Percentiles rank a stretch among this genome's conserved stretches.
Evolutionary conservation across 2,329 filamentous ascomycete genomes (phyloP).

Genomic region (Sclerotinia minor): DNA sequence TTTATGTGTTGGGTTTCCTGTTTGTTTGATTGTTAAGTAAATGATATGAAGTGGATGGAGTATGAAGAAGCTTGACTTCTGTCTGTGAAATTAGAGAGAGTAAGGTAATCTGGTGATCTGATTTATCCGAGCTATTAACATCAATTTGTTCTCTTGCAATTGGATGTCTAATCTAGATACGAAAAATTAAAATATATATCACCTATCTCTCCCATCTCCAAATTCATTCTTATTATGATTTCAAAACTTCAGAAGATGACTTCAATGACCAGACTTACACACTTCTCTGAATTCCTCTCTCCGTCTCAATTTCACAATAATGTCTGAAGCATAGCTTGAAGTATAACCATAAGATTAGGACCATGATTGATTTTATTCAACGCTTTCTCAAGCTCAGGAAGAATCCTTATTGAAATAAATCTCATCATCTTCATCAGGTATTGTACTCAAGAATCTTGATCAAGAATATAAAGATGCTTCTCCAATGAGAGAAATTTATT

Average conservation of each 20-base stretch:
- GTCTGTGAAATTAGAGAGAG: too few relatives aligned
- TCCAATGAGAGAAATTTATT: too few relatives aligned
- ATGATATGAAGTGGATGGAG: neutral
- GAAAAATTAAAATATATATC: neutral
- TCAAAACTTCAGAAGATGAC: neutral
- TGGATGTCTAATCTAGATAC: neutral
- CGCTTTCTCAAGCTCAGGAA: neutral
- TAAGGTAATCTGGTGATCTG: too few relatives aligned
- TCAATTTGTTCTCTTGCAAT: too few relatives aligned
- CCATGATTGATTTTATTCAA: neutral
- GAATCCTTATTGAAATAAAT: neutral
- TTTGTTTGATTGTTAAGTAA: neutral
- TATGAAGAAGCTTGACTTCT: neutral
- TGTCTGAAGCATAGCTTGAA: too few relatives aligned
- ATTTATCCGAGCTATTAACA: neutral
- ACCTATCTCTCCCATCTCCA: neutral
- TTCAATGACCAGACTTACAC: neutral
- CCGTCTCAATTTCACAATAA: neutral
- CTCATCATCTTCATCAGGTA: neutral
- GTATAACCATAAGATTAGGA: too few relatives aligned
- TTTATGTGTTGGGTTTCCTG: neutral
- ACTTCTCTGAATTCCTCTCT: neutral
- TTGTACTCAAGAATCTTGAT: too few relatives aligned
- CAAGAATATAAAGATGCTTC: too few relatives aligned
- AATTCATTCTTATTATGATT: neutral